Evolutionary conservation across 495 filamentous ascomycete genomes (phyloP), one percentile per base, ranked within the genome.

Genomic region (Lasiosphaeris hirsuta): DNA sequence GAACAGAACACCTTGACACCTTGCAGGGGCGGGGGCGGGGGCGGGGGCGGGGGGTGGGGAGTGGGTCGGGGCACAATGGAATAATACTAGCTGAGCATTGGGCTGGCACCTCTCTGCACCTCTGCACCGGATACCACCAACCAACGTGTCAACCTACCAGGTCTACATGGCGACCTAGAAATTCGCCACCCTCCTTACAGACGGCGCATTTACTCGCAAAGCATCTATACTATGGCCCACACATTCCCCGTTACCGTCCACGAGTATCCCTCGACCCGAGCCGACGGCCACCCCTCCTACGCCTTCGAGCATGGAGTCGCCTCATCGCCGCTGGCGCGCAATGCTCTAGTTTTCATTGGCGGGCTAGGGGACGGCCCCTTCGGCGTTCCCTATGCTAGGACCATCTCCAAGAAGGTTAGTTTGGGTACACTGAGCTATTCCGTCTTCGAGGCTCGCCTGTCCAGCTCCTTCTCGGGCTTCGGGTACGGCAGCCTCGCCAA

Each of bases 341-440:
- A 96, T 75, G 85, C 84, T 18, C 75, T 97, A 23, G 73, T 98
- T 62, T 96, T 94, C 73, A 78, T 96, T 51, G 87, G 86, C 59
- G 93, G 94, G 17, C 82, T 98, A 42, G 86, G 83, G 46, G 92
- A 96, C 74, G 89, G 88, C 15, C 80, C 92, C 43, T 78, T 84
- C 56, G 89, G 87, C 0, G 77, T 92, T 0, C 83, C 85, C 17
- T 73, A 83, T 38, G 76, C 77, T 13, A 92, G 87, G 76, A 73
- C 76, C 3, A 63, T 97, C 18, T 84, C 84, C 52, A 78, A 84
- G 54, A 72, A 81, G 14, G 76, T 84, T 83, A 3, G 17, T 36
- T 0, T 43, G 40, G 35, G 42, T 64, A 15, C 13, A 3, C 11
- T 13, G 7, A 42, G 54, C 44, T 78, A 68, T 47, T 66, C 73